Evolutionary conservation across 129 eudicot genomes (phyloP).

Genomic region (Tanacetum coccineum): DNA sequence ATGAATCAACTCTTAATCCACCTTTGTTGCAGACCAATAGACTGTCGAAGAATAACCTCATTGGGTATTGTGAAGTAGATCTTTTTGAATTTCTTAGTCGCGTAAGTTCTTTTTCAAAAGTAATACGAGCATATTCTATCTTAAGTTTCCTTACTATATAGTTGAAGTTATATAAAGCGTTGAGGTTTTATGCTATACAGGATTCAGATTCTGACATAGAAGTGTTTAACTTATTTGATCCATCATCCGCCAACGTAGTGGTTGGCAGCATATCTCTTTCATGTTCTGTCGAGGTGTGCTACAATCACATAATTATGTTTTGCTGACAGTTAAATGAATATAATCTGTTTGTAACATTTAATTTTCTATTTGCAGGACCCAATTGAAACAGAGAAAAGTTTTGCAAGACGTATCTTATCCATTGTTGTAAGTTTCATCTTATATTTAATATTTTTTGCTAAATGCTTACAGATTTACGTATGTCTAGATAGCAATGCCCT

Average conservation of each 20-base stretch:
- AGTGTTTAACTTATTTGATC: constrained; percentile 59
- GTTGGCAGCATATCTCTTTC: constrained; percentile 71
- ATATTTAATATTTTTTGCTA: constrained; percentile 3
- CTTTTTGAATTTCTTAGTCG: constrained; percentile 61
- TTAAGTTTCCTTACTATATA: background rate
- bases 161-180: constrained; percentile 9
- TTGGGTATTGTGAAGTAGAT: constrained; percentile 86
- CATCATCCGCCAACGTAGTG: constrained; percentile 48
- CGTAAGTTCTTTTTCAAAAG: constrained; percentile 40
- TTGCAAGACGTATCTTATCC: constrained; percentile 74
- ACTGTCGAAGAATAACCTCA: constrained; percentile 67
- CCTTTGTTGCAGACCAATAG: constrained; percentile 71
- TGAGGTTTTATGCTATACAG: constrained; percentile 37
- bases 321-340: background rate
- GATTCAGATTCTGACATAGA: constrained; percentile 53
- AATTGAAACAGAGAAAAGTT: constrained; percentile 74
- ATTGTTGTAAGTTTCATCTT: constrained; percentile 60
- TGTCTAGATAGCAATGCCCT: constrained; percentile 3
- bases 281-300: constrained; percentile 76
- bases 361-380: constrained; percentile 60
- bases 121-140: background rate
- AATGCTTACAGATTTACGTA: background rate
- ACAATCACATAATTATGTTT: constrained; percentile 3
- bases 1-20: constrained; percentile 16
- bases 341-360: background rate